Percentiles rank a stretch among this genome's conserved stretches.
Evolutionary conservation across 192 early-diverging fungal genomes (phyloP).

Genomic region (Coemansia sp.): DNA sequence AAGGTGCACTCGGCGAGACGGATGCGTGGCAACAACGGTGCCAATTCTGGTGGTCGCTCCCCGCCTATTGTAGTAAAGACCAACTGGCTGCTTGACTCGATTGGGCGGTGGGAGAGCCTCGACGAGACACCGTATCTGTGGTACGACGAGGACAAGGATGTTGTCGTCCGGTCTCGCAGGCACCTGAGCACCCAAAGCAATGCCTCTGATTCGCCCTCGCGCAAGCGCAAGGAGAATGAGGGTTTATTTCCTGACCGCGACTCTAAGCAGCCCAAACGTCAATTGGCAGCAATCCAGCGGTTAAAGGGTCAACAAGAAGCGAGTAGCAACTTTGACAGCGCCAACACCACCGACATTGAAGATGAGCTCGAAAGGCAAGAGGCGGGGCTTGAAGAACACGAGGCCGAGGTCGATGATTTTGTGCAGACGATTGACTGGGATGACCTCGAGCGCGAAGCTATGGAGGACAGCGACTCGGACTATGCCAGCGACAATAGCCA

Average conservation of each 20-base stretch:
- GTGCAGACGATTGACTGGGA: constrained; percentile 62
- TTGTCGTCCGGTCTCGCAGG: constrained; percentile 18
- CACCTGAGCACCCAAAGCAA: constrained; percentile 14
- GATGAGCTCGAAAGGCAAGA: constrained; percentile 57
- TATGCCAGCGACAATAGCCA: constrained; percentile 3
- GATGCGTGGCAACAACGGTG: constrained; percentile 49
- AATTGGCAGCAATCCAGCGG: constrained; percentile 20
- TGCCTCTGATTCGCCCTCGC: not conserved
- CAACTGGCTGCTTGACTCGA: constrained; percentile 72
- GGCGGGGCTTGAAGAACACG: constrained; percentile 54
- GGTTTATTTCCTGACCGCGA: not conserved
- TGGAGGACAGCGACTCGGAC: constrained; percentile 55
- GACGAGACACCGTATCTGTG: constrained; percentile 69
- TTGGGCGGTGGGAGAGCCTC: constrained; percentile 68
- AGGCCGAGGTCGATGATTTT: constrained; percentile 57
- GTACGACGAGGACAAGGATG: constrained; percentile 35
- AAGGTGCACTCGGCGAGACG: constrained; percentile 73
- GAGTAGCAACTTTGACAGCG: constrained; percentile 47
- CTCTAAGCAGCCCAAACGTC: constrained; percentile 17
- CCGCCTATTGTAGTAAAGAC: constrained; percentile 39
- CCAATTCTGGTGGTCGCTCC: constrained; percentile 61
- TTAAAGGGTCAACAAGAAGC: constrained; percentile 24
- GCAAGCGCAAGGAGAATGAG: not conserved
- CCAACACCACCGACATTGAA: constrained; percentile 54
- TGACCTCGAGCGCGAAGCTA: constrained; percentile 59